These are phyloP conservation scores for Fraxinus sp. DNA, from an alignment of 305 asterid genomes.

Conservation along the genomic window DNA sequence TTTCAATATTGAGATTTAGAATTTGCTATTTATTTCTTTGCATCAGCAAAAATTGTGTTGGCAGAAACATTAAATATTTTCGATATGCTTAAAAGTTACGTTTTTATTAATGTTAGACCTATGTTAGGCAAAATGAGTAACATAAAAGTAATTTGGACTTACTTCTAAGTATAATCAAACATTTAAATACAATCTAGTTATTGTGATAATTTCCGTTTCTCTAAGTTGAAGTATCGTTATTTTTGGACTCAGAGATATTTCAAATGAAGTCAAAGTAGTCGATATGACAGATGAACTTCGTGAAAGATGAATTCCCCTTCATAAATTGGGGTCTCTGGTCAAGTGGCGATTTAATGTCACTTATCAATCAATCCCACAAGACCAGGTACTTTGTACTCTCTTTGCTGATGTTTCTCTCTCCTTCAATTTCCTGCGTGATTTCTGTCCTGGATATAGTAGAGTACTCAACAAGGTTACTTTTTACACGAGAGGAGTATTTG, in stretches of 20 bases:
- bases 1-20: neutral
- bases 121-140: neutral
- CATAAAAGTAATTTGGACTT: neutral
- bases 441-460: constrained; percentile 7
- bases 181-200: neutral
- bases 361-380: neutral
- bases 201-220: neutral
- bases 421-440: neutral
- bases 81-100: neutral
- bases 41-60: neutral
- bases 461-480: neutral
- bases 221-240: neutral
- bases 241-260: constrained; percentile 30
- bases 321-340: neutral
- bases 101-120: neutral
- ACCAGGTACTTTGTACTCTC: neutral
- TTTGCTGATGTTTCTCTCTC: neutral
- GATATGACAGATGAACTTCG: constrained; percentile 17
- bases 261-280: constrained; percentile 26
- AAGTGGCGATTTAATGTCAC: neutral
- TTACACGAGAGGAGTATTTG: neutral
- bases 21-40: neutral
- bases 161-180: neutral
- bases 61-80: neutral
- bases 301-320: constrained; percentile 9